These are phyloP conservation scores for Microstegium vimineum DNA, from an alignment of 176 grass and related monocot species.

Conservation along the genomic window DNA sequence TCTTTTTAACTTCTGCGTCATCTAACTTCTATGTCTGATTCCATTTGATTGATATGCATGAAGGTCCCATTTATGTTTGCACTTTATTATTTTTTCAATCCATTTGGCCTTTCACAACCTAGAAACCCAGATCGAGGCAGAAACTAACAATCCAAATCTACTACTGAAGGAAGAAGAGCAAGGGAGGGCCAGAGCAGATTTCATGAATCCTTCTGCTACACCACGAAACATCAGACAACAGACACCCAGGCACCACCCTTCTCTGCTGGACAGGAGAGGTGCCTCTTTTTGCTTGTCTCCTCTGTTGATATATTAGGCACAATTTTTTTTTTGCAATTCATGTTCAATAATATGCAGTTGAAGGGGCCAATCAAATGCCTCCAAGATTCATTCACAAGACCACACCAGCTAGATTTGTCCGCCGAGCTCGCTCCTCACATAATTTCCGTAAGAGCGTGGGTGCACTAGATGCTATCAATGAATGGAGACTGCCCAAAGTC, in stretches of 20 bases:
- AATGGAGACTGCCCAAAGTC: slow-evolving; percentile 58
- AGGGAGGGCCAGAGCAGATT: slow-evolving; percentile 34
- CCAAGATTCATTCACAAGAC: slow-evolving; percentile 40
- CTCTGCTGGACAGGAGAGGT: slow-evolving; percentile 39
- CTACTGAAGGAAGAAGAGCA: slow-evolving; percentile 34
- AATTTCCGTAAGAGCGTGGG: slow-evolving; percentile 26
- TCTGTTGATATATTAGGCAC: background rate
- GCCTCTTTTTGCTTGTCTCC: background rate
- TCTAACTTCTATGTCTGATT: slow-evolving; percentile 4
- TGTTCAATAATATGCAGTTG: slow-evolving; percentile 34
- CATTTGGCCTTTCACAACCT: slow-evolving; percentile 1
- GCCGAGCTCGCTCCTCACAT: slow-evolving; percentile 36
- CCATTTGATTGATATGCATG: background rate
- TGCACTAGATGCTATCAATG: slow-evolving; percentile 43
- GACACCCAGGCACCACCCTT: slow-evolving; percentile 40
- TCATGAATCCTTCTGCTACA: slow-evolving; percentile 38
- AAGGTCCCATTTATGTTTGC: background rate
- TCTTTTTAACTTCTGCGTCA: background rate
- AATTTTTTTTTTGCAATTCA: slow-evolving; percentile 8
- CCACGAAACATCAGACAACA: slow-evolving; percentile 35
- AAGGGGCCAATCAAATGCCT: slow-evolving; percentile 33
- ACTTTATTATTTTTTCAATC: slow-evolving; percentile 9
- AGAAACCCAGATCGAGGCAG: background rate
- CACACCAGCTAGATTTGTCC: slow-evolving; percentile 43
- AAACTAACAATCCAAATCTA: background rate